Evolutionary conservation across 2,329 filamentous ascomycete genomes (phyloP).

Genomic region (Fusarium pseudograminearum): DNA sequence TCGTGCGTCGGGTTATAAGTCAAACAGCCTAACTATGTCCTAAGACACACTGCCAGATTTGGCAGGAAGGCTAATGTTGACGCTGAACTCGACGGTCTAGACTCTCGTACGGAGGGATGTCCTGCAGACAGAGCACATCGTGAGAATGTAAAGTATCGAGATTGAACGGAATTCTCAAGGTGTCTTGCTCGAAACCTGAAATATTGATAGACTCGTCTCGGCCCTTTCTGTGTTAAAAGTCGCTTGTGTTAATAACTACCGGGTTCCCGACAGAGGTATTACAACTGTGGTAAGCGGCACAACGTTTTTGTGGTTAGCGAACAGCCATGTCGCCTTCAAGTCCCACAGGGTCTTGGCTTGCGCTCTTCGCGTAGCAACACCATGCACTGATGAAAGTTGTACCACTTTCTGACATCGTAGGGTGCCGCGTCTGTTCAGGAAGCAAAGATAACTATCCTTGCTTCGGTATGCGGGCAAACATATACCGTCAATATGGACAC

Average conservation of each 20-base stretch:
- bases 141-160: conserved; percentile 26
- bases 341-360: conserved; percentile 37
- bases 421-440: conserved; percentile 8
- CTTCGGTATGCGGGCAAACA: not conserved
- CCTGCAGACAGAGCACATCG: conserved; percentile 8
- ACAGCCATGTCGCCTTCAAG: conserved; percentile 36
- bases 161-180: conserved; percentile 1
- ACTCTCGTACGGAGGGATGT: conserved; percentile 21
- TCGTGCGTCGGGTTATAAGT: conserved; percentile 41
- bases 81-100: conserved; percentile 40
- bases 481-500: conserved; percentile 1
- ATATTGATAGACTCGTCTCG: not conserved
- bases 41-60: conserved; percentile 36
- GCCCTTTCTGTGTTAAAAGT: not conserved
- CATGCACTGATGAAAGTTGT: conserved; percentile 24
- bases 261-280: conserved; percentile 4
- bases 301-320: conserved; percentile 33
- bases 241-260: not conserved
- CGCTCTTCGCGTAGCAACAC: conserved; percentile 36
- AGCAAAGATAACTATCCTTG: conserved; percentile 5
- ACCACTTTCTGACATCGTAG: conserved; percentile 31
- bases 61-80: conserved; percentile 39
- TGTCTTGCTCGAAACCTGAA: not conserved
- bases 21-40: conserved; percentile 28
- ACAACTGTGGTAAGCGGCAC: conserved; percentile 18